Evolutionary conservation across 1,284 basidiomycete genomes (phyloP), one percentile per base, ranked within the genome.

Genomic region (Cryptococcus sp.): DNA sequence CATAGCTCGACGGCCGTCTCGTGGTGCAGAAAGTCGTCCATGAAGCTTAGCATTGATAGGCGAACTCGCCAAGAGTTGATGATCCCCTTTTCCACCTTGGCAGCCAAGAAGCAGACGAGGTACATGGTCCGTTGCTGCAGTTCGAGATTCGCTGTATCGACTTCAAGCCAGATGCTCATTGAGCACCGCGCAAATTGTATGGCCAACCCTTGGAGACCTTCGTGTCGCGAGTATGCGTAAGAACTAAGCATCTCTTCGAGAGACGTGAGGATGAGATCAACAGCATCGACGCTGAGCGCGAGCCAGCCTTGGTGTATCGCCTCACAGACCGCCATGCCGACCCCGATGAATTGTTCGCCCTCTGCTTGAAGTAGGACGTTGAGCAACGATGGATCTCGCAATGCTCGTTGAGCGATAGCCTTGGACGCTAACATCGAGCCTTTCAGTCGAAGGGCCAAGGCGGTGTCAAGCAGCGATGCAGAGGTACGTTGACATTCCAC

Each of bases 171-270:
- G 0, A 86, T 65, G 42, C 82, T 76, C 50, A 85, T 73, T 0
- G 90, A 89, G 3, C 85, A 83, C 39, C 85, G 82, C 23, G 95
- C 76, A 54, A 91, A 82, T n/a, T 83, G 79, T 17, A 89, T 77
- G 3, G 82, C 79, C 27, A 89, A 70, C 17, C 84, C 71, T 8
- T 85, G 83, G 23, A 88, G 77, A 6, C 74, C 78, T 54, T 85
- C 84, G 58, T 83, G 86, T 41, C 83, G 78, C 1, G 82, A 78
- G 70, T 85, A 87, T 3, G 79, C 76, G 75, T 93, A 90, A 13
- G 80, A 71, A 11, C 65, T 63, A 6, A 91, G 78, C 42, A 88
- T 81, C 1, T 81, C 77, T 5, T 77, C 82, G 16, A 92, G 73
- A 56, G 83, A 80, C 1, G 80, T 77, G 17, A 91, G 71, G 50